A percentile compares a stretch with the other conserved stretches of the same genome.
Conservation (phyloP, 108 stramenopile species). For the Cyclotella choctawhatcheeana region DNA sequence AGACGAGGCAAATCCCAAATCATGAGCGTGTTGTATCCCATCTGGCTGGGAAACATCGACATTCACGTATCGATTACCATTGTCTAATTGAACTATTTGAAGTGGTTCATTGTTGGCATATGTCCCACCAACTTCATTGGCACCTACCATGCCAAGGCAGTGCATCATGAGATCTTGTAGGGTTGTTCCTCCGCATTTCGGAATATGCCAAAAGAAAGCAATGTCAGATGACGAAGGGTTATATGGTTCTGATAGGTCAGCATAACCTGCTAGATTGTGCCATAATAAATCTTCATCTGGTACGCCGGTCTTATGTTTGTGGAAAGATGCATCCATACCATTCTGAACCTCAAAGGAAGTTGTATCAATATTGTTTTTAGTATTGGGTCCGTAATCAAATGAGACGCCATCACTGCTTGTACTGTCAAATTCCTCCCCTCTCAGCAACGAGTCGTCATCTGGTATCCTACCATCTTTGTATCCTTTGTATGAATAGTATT, state of each 20-base stretch:
- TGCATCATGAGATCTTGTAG: slow-evolving; percentile 49
- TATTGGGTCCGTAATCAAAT: slow-evolving; percentile 2
- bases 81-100: slow-evolving; percentile 37
- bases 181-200: slow-evolving; percentile 48
- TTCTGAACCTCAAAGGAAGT: too few relatives aligned
- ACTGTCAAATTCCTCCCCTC: background rate
- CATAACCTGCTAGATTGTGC: slow-evolving; percentile 40
- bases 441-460: slow-evolving; percentile 16
- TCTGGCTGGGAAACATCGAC: slow-evolving; percentile 55
- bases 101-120: slow-evolving; percentile 44
- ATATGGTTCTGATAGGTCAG: slow-evolving; percentile 39
- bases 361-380: background rate
- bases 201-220: slow-evolving; percentile 61
- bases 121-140: slow-evolving; percentile 52
- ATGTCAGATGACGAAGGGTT: slow-evolving; percentile 34
- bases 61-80: slow-evolving; percentile 54
- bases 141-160: slow-evolving; percentile 34
- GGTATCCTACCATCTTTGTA: slow-evolving; percentile 45
- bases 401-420: background rate
- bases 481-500: slow-evolving; percentile 31
- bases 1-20: slow-evolving; percentile 44
- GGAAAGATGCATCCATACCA: background rate
- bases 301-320: slow-evolving; percentile 33
- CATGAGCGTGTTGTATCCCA: slow-evolving; percentile 53
- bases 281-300: slow-evolving; percentile 30